Conservation (phyloP, 1,284 basidiomycete genomes). For the Cutaneotrichosporon daszewskae region DNA sequence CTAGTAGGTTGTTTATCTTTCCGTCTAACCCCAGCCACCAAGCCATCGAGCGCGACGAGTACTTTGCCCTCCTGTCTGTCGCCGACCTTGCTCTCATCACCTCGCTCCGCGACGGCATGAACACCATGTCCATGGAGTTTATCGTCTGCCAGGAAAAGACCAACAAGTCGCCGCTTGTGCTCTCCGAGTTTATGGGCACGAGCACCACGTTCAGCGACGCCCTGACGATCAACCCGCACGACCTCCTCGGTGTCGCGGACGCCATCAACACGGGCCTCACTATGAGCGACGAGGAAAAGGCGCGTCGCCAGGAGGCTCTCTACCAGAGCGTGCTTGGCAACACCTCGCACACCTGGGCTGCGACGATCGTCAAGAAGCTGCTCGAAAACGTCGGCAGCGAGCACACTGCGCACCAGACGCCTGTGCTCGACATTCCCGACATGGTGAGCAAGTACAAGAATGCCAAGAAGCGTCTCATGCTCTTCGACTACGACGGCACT, state of each 20-base stretch:
- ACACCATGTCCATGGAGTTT: constrained; percentile 98
- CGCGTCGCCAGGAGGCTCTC: constrained; percentile 65
- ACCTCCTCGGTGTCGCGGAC: constrained; percentile 74
- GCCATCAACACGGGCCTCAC: constrained; percentile 84
- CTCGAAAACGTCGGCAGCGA: constrained; percentile 73
- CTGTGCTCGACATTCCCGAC: constrained; percentile 65
- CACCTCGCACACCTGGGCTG: constrained; percentile 93
- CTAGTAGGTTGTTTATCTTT: constrained; percentile 61
- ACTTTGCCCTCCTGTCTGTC: constrained; percentile 91
- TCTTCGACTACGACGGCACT: constrained; percentile 98
- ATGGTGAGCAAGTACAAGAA: constrained; percentile 62
- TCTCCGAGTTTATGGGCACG: constrained; percentile 98
- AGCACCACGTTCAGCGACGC: constrained; percentile 46
- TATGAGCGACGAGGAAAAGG: constrained; percentile 75
- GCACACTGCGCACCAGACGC: constrained; percentile 79
- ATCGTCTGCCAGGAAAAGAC: constrained; percentile 83
- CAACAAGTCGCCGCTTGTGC: constrained; percentile 74
- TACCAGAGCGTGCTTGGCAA: constrained; percentile 87
- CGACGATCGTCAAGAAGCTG: constrained; percentile 80
- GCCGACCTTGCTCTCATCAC: constrained; percentile 96
- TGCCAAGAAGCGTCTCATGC: constrained; percentile 77
- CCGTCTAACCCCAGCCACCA: constrained; percentile 67
- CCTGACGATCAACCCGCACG: constrained; percentile 49
- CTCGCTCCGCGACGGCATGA: constrained; percentile 95
- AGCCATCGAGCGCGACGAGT: constrained; percentile 94